phyloP scores from a whole-genome alignment of 345 rosid species.

The Camelina laxa region DNA sequence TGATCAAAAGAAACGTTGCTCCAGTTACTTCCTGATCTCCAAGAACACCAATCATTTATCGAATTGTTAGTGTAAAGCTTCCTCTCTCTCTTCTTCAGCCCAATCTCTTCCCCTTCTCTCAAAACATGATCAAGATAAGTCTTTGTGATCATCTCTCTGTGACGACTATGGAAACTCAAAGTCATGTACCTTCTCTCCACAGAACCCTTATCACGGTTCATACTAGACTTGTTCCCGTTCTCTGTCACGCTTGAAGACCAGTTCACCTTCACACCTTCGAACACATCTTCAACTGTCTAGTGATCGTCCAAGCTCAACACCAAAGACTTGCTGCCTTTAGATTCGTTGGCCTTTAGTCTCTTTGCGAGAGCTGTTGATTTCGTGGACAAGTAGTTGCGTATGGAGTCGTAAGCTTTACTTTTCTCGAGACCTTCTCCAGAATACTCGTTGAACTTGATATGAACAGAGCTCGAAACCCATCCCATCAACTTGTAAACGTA shows the following conservation, averaged over 20 bases:
- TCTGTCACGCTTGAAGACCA: slow-evolving; percentile 3
- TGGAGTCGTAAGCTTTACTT: background rate
- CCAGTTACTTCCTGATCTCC: slow-evolving; percentile 32
- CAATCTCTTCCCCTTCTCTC: slow-evolving; percentile 49
- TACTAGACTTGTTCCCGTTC: background rate
- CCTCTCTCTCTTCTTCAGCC: slow-evolving; percentile 45
- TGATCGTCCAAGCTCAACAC: slow-evolving; percentile 31
- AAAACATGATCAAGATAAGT: slow-evolving; percentile 48
- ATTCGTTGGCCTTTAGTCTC: slow-evolving; percentile 24
- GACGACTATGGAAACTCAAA: slow-evolving; percentile 48
- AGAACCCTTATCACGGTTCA: slow-evolving; percentile 31
- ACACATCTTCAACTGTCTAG: slow-evolving; percentile 27
- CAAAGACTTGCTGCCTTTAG: slow-evolving; percentile 16
- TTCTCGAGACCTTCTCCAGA: background rate
- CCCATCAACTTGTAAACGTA: slow-evolving; percentile 22
- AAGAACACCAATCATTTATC: background rate
- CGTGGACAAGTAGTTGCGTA: background rate
- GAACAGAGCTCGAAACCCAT: slow-evolving; percentile 13
- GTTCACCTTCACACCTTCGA: slow-evolving; percentile 20
- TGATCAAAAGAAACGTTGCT: slow-evolving; percentile 47
- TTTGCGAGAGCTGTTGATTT: background rate
- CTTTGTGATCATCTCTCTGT: slow-evolving; percentile 41
- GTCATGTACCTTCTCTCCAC: slow-evolving; percentile 44
- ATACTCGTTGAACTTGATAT: slow-evolving; percentile 3
- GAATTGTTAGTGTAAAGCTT: slow-evolving; percentile 55